Evolutionary conservation across 2,329 filamentous ascomycete species (phyloP), one percentile per base, ranked within the genome.

Genomic region (Anthostomella pinea): DNA sequence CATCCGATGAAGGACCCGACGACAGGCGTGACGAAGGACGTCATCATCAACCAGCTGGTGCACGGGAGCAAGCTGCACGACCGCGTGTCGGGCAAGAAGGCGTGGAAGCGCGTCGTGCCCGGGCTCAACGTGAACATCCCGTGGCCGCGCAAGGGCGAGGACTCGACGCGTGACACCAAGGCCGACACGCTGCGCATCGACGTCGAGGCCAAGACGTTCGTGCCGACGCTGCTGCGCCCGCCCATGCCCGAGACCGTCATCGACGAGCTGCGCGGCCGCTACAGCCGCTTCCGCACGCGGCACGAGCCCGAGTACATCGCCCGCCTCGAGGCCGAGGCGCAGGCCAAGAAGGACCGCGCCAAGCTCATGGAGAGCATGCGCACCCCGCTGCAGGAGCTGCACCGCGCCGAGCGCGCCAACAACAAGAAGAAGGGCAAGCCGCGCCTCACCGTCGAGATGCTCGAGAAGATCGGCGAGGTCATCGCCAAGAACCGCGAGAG

Each of bases 211-310:
- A 72, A 70, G 54, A 87, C 85, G 2, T 95, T 86, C 59, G 71
- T 83, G 36, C 89, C 90, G n/a, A 85, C 80, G 22, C 71, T 97
- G 16, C 69, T 89, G 18, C 70, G 75, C 11, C 75, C 85, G 17
- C 91, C 91, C 10, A 87, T 95, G 75, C 89, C 91, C 5, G 65
- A 72, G 19, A 67, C 65, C n/a, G 76, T 96, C 23, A 75, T 95
- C 48, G 82, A 95, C 60, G 91, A 97, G 70, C 72, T 97, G 58
- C 77, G 89, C 58, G 84, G 85, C 69, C 84, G 81, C 59, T 95
- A 83, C 73, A 86, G 83, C 51, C 79, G 76, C 54, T 93, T 90
- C 78, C 75, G 89, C 56, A 88, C 82, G 35, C 74, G 87, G 30
- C 87, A 95, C 66, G 85, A 89, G 46, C 68, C 76, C 29, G 84